phyloP scores from a whole-genome alignment of 257 asterid genomes.

The Nicotiana noctiflora region DNA sequence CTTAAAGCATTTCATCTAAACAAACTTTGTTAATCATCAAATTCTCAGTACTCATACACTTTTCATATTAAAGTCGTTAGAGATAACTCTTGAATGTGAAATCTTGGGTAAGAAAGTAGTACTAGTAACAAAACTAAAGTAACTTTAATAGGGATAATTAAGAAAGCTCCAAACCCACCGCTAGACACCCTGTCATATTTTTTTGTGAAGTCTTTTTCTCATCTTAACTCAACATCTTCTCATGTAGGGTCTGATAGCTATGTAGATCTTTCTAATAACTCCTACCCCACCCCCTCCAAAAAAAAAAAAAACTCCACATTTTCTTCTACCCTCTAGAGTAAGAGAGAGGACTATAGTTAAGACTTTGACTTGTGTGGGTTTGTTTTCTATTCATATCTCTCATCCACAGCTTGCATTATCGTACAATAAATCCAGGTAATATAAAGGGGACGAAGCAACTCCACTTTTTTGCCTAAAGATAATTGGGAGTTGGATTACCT shows the following conservation, averaged over 20 bases:
- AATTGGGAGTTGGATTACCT: neutral
- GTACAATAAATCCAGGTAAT: slow-evolving; percentile 10
- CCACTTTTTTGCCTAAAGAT: neutral
- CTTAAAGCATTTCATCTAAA: no score
- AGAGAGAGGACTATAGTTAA: slow-evolving; percentile 13
- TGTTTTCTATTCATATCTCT: neutral
- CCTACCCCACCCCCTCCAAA: slow-evolving; percentile 1
- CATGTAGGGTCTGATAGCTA: slow-evolving; percentile 54
- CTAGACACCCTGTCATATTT: slow-evolving; percentile 61
- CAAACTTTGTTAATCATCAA: no score
- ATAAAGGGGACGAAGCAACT: neutral
- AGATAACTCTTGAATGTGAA: neutral
- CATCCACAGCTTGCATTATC: slow-evolving; percentile 6
- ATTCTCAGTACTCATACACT: no score
- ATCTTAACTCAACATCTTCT: slow-evolving; percentile 34
- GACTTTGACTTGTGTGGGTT: neutral
- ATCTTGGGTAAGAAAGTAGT: neutral
- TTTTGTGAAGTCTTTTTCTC: slow-evolving; percentile 64
- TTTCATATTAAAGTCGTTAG: neutral
- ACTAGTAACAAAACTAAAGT: neutral
- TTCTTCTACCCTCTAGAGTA: slow-evolving; percentile 14
- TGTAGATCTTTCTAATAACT: slow-evolving; percentile 43
- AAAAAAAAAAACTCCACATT: neutral
- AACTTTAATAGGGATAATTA: slow-evolving; percentile 32
- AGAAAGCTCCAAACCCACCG: slow-evolving; percentile 73